Evolutionary conservation across 2,329 filamentous ascomycete species (phyloP).

Genomic region (Aspergillus fructus): DNA sequence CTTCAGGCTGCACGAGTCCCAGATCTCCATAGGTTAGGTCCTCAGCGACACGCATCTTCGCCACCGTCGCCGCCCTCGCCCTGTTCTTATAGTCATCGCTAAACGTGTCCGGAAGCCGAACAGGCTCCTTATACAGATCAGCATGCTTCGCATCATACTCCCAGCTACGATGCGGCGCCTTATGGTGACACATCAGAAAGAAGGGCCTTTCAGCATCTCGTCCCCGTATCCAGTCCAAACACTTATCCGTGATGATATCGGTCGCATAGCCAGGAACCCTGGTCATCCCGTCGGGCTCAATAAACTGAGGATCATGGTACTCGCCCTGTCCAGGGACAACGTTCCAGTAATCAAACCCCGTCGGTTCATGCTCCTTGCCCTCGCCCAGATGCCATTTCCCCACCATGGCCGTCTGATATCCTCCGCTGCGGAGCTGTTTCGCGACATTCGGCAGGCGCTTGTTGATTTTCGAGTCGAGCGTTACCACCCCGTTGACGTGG

Average conservation of each 20-base stretch:
- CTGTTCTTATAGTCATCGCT: slow-evolving; percentile 57
- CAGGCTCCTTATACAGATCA: slow-evolving; percentile 47
- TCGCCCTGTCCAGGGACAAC: background rate
- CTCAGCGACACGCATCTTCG: slow-evolving; percentile 54
- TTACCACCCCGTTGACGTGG: background rate
- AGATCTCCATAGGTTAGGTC: slow-evolving; percentile 53
- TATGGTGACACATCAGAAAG: slow-evolving; percentile 59
- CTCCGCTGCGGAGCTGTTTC: background rate
- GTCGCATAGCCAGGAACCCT: background rate
- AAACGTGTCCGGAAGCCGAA: slow-evolving; percentile 53
- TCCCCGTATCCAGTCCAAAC: slow-evolving; percentile 42
- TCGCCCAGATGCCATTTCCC: background rate
- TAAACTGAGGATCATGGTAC: background rate
- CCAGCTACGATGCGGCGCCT: slow-evolving; percentile 56
- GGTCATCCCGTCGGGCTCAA: background rate
- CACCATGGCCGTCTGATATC: background rate
- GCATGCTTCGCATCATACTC: slow-evolving; percentile 53
- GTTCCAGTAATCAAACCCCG: background rate
- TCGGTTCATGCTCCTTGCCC: background rate
- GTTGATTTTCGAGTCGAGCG: background rate
- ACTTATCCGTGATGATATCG: slow-evolving; percentile 12
- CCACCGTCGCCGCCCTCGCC: slow-evolving; percentile 49
- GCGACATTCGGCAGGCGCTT: background rate
- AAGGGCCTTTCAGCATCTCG: slow-evolving; percentile 43
- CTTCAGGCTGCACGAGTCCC: slow-evolving; percentile 54